Percentiles rank a stretch among this genome's conserved stretches.
Conservation (phyloP, 495 filamentous ascomycete genomes). For the Baudoinia panamericana region DNA sequence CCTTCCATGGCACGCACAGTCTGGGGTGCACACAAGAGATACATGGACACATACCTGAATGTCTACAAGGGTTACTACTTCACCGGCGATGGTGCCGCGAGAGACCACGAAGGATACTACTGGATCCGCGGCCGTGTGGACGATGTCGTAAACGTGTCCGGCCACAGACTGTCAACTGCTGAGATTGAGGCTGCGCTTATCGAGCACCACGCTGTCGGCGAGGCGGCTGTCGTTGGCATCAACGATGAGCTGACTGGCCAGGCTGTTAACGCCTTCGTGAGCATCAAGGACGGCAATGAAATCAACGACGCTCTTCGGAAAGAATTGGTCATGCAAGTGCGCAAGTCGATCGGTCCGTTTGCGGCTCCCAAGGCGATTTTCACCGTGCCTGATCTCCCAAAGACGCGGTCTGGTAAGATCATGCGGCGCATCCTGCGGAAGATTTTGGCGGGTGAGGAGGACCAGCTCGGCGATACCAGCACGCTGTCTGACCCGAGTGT, state of each 20-base stretch:
- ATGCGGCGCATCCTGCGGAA: conserved; percentile 96
- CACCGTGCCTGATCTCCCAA: conserved; percentile 82
- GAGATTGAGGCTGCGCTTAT: conserved; percentile 96
- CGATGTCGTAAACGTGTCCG: conserved; percentile 95
- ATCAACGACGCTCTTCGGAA: conserved; percentile 71
- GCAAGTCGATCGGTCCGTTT: conserved; percentile 93
- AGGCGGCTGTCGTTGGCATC: conserved; percentile 92
- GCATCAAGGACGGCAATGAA: conserved; percentile 78
- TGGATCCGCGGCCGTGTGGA: conserved; percentile 99
- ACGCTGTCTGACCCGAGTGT: conserved; percentile 85
- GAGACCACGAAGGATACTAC: conserved; percentile 98
- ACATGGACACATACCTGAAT: conserved; percentile 97
- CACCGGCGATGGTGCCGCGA: conserved; percentile 92
- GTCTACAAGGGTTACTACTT: conserved; percentile 99
- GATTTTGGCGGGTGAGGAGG: conserved; percentile 92
- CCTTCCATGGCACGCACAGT: conserved; percentile 98
- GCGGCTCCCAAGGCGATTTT: conserved; percentile 90
- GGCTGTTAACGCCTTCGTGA: conserved; percentile 92
- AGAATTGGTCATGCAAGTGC: conserved; percentile 85
- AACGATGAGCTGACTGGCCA: conserved; percentile 88
- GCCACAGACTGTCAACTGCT: conserved; percentile 89
- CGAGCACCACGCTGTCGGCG: conserved; percentile 77
- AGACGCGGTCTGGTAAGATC: conserved; percentile 96
- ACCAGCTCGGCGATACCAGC: conserved; percentile 83
- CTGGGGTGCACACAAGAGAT: conserved; percentile 94